Evolutionary conservation across 805 yeast genomes (phyloP), one percentile per base, ranked within the genome.

Genomic region (Ogataea wickerhamii): DNA sequence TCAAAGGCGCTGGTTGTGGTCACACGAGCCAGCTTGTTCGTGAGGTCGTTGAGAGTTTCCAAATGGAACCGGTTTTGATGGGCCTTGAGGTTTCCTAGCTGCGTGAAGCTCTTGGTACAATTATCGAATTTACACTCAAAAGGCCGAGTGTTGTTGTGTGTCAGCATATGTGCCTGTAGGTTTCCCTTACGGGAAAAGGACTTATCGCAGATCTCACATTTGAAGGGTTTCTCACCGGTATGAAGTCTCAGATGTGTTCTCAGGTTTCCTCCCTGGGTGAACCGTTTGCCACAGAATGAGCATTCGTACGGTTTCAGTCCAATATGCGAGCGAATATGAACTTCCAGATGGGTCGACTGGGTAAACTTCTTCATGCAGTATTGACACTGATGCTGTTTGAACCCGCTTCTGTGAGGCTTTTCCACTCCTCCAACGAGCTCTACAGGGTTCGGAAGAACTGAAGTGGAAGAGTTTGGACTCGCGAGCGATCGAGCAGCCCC

Each of bases 41-140:
- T 85, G 56, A 88, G 66, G 22, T 67, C 67, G 48, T 78, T 78
- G 46, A 91, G 68, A 0, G 94, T 80, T 12, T 75, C 76, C 47
- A 79, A 62, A 60, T 88, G 98, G 56, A 88, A 87, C 51, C 89
- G 71, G 62, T 89, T 91, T 57, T 89, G 98, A 61, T 91, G 98
- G 1, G 95, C 85, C 62, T 91, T 89, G 68, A 89, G 72, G 55
- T 89, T 89, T 3, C 97, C 97, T 51, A 89, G 69, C 65, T 89
- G 98, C 1, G 96, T 85, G 54, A 89, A 89, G 4, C 82, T 73
- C 64, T 87, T 88, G 48, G 76, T 79, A 64, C 97, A 89, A 41
- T 73, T 70, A 59, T 87, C 96, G 43, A 89, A 70, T 51, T 76
- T 77, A 64, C 97, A 89, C 40, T 75, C 74, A 55, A 70, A 86